A percentile compares a stretch with the other conserved stretches of the same genome.
Conservation (phyloP, 2,329 filamentous ascomycete genomes). For the Fusarium chlamydosporum region DNA sequence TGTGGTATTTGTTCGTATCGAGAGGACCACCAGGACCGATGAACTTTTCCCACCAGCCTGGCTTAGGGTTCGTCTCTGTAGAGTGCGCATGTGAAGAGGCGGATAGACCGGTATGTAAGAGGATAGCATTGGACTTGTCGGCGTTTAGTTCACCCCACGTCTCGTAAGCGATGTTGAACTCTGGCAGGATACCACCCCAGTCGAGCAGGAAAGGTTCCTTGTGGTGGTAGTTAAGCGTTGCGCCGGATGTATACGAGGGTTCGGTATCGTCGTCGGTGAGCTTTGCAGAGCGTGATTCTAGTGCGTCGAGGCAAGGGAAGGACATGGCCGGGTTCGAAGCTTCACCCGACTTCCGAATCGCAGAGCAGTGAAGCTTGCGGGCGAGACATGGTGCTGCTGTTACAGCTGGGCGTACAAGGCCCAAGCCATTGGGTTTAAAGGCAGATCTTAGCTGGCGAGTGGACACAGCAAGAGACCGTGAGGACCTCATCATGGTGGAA, state of each 20-base stretch:
- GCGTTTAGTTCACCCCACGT: conserved; percentile 88
- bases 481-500: conserved; percentile 48
- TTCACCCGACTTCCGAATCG: conserved; percentile 49
- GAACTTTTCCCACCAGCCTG: conserved; percentile 99
- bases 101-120: conserved; percentile 93
- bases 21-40: conserved; percentile 89
- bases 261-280: conserved; percentile 83
- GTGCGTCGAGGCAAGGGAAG: conserved; percentile 89
- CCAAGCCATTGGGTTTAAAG: conserved; percentile 1
- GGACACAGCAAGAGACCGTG: conserved; percentile 39
- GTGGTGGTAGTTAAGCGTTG: conserved; percentile 83
- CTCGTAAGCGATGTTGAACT: conserved; percentile 93
- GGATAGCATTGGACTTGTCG: conserved; percentile 87
- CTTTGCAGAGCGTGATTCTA: conserved; percentile 82
- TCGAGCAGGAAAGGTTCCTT: conserved; percentile 83
- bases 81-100: conserved; percentile 98
- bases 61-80: conserved; percentile 85
- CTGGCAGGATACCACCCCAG: conserved; percentile 92
- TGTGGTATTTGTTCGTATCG: conserved; percentile 90
- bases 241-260: conserved; percentile 92
- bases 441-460: conserved; percentile 38
- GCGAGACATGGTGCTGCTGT: conserved; percentile 10
- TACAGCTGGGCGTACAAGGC: background rate
- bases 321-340: conserved; percentile 87
- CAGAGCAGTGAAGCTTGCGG: conserved; percentile 46